Conservation (phyloP, 306 rosid species). For the Parietaria judaica region DNA sequence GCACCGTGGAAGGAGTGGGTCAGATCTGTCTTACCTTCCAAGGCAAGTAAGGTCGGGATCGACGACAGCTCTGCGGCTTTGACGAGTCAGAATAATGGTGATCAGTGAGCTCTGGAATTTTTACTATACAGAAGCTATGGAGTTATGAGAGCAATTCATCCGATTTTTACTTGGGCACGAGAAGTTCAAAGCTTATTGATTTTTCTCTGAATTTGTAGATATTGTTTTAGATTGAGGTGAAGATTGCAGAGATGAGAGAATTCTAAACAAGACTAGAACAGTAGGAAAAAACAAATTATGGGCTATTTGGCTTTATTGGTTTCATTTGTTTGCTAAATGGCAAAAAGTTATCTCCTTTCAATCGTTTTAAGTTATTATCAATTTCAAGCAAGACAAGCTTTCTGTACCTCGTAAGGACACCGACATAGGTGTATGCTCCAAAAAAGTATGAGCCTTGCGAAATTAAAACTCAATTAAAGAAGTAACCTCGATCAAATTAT, state of each 20-base stretch:
- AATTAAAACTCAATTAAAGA: too few species aligned
- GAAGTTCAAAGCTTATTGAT: slow-evolving; percentile 7
- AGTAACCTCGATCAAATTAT: too few species aligned
- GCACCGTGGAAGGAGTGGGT: slow-evolving; percentile 90
- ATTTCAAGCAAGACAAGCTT: too few species aligned
- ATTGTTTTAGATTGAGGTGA: not conserved
- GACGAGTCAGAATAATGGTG: not conserved
- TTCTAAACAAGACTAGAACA: not conserved
- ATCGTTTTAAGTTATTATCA: too few species aligned
- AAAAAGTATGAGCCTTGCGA: too few species aligned
- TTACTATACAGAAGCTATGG: slow-evolving; percentile 18
- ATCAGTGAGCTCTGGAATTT: slow-evolving; percentile 11
- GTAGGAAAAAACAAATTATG: too few species aligned
- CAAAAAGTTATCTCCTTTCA: too few species aligned
- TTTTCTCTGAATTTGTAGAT: not conserved
- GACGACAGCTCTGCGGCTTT: slow-evolving; percentile 10
- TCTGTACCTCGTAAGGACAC: too few species aligned
- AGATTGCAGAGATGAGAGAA: not conserved
- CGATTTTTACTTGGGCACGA: slow-evolving; percentile 22
- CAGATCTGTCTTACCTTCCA: slow-evolving; percentile 40
- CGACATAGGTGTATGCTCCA: too few species aligned
- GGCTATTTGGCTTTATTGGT: too few species aligned
- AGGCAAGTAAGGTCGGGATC: slow-evolving; percentile 28
- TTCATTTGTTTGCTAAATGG: too few species aligned
- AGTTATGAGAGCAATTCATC: slow-evolving; percentile 3